phyloP scores from a whole-genome alignment of 805 yeast genomes.

The Metschnikowia henanensis region DNA sequence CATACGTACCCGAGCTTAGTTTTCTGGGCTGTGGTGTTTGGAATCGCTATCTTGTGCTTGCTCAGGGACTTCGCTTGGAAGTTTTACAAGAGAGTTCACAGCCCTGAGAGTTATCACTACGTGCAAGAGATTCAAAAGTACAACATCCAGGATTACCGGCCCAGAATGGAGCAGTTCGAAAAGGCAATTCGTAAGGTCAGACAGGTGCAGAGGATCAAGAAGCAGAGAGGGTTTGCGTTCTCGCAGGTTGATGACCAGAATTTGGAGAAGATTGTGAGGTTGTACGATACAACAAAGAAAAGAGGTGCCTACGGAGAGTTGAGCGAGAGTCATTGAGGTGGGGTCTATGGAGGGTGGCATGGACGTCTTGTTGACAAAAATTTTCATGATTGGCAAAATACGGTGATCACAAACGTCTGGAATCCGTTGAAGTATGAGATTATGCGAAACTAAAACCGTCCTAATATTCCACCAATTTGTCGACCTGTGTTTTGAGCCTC shows the following conservation, averaged over 20 bases:
- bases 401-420: too few species aligned
- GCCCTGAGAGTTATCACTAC: constrained; percentile 89
- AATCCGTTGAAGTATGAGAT: too few species aligned
- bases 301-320: constrained; percentile 70
- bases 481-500: background rate
- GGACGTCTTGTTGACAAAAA: too few species aligned
- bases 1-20: constrained; percentile 74
- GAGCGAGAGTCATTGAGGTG: constrained; percentile 26
- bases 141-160: constrained; percentile 89
- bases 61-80: constrained; percentile 92
- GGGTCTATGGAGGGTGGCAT: too few species aligned
- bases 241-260: constrained; percentile 91
- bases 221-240: constrained; percentile 98
- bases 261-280: constrained; percentile 86
- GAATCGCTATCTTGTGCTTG: constrained; percentile 76
- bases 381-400: too few species aligned
- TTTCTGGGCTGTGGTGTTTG: constrained; percentile 81
- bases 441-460: too few species aligned
- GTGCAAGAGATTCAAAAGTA: constrained; percentile 97
- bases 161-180: constrained; percentile 96
- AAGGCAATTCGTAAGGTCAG: constrained; percentile 96
- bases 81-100: constrained; percentile 87
- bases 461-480: too few species aligned
- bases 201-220: constrained; percentile 97
- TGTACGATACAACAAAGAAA: constrained; percentile 90